Evolutionary conservation across 208 protist genomes (phyloP).

Genomic region (Trypanosoma lewisi): DNA sequence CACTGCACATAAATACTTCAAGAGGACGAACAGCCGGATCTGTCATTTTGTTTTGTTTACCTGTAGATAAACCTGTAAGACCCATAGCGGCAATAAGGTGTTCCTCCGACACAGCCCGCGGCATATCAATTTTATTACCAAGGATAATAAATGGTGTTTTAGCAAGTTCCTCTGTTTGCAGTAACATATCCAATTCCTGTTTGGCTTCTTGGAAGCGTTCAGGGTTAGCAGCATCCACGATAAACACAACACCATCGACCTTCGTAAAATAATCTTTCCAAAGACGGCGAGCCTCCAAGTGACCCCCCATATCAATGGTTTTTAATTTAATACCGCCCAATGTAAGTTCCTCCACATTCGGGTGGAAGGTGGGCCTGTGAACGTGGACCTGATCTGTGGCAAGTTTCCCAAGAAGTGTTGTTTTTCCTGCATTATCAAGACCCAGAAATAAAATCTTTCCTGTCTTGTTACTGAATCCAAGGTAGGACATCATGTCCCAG

Average conservation of each 20-base stretch:
- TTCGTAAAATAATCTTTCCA: slow-evolving; percentile 99
- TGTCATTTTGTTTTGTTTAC: slow-evolving; percentile 90
- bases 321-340: slow-evolving; percentile 98
- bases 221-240: slow-evolving; percentile 97
- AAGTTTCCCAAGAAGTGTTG: slow-evolving; percentile 97
- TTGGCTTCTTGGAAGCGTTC: slow-evolving; percentile 96
- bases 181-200: slow-evolving; percentile 96
- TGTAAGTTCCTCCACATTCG: slow-evolving; percentile 96
- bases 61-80: slow-evolving; percentile 90
- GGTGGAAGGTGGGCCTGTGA: slow-evolving; percentile 89
- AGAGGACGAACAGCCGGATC: slow-evolving; percentile 92
- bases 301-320: slow-evolving; percentile 99
- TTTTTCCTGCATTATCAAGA: slow-evolving; percentile 99
- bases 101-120: slow-evolving; percentile 92
- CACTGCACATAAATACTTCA: slow-evolving; percentile 99
- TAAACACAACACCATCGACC: slow-evolving; percentile 99
- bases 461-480: slow-evolving; percentile 88
- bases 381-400: slow-evolving; percentile 89
- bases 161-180: slow-evolving; percentile 92
- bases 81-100: slow-evolving; percentile 93
- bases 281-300: slow-evolving; percentile 94
- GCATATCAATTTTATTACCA: slow-evolving; percentile 99
- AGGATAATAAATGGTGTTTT: slow-evolving; percentile 99
- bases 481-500: slow-evolving; percentile 89
- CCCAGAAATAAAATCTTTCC: slow-evolving; percentile 99